phyloP scores from a whole-genome alignment of 176 grass and related monocot species.

The Melocanna baccifera region DNA sequence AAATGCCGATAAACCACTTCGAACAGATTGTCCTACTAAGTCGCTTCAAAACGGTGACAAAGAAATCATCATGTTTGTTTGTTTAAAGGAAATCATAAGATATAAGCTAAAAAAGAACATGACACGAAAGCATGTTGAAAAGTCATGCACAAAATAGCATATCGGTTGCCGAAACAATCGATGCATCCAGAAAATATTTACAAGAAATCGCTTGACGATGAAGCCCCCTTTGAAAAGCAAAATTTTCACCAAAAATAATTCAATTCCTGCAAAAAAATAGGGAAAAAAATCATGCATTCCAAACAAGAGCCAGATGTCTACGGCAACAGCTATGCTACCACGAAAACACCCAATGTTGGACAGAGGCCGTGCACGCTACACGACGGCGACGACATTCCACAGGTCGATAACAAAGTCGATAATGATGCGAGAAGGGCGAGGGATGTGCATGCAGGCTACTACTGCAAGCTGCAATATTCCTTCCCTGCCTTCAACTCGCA shows the following conservation, averaged over 20 bases:
- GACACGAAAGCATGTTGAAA: neutral
- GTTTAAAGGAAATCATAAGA: too few relatives aligned
- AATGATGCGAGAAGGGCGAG: neutral
- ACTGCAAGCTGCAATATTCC: slow-evolving; percentile 21
- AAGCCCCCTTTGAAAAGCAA: too few relatives aligned
- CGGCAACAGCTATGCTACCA: too few relatives aligned
- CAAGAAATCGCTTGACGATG: neutral
- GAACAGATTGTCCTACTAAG: accelerated
- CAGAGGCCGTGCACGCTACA: neutral
- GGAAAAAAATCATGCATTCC: too few relatives aligned
- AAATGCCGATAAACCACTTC: too few relatives aligned
- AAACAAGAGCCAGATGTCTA: too few relatives aligned
- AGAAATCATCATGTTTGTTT: too few relatives aligned
- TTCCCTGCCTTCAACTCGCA: slow-evolving; percentile 8
- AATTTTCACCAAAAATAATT: too few relatives aligned
- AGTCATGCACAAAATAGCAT: neutral
- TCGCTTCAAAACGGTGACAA: too few relatives aligned
- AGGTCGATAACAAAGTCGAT: neutral
- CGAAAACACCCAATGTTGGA: neutral
- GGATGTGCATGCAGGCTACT: neutral
- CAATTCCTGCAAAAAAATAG: too few relatives aligned
- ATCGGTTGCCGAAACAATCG: neutral
- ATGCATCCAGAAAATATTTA: neutral
- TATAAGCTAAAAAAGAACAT: too few relatives aligned
- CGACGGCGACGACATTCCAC: neutral